These are phyloP conservation scores for Phaffomyces thermotolerans DNA, from an alignment of 805 yeast species.

Conservation along the genomic window DNA sequence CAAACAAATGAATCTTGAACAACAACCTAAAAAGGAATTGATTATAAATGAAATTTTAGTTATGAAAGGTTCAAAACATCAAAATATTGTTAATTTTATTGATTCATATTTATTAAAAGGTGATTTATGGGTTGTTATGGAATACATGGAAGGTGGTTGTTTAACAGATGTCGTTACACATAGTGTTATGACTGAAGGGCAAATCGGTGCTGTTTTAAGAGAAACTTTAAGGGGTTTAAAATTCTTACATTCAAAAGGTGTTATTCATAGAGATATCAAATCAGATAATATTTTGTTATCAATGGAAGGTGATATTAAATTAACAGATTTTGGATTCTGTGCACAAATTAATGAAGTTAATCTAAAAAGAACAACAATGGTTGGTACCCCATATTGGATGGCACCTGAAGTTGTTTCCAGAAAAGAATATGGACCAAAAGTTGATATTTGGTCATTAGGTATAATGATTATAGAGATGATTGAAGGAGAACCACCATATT, in stretches of 20 bases:
- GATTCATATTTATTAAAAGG: slow-evolving; percentile 75
- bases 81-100: slow-evolving; percentile 88
- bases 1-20: slow-evolving; percentile 91
- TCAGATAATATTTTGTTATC: slow-evolving; percentile 87
- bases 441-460: slow-evolving; percentile 96
- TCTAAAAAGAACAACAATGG: slow-evolving; percentile 93
- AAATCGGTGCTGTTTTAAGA: slow-evolving; percentile 89
- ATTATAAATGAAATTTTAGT: slow-evolving; percentile 93
- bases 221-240: slow-evolving; percentile 83
- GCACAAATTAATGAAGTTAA: slow-evolving; percentile 83
- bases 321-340: slow-evolving; percentile 95
- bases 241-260: slow-evolving; percentile 86
- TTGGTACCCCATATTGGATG: slow-evolving; percentile 99
- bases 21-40: slow-evolving; percentile 92
- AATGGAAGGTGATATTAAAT: slow-evolving; percentile 79
- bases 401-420: slow-evolving; percentile 97
- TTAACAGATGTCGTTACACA: slow-evolving; percentile 93
- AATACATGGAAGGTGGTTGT: slow-evolving; percentile 98
- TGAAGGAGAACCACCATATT: slow-evolving; percentile 97
- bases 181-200: slow-evolving; percentile 82
- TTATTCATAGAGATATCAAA: slow-evolving; percentile 93
- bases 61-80: slow-evolving; percentile 87
- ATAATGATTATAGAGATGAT: slow-evolving; percentile 98
- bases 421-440: slow-evolving; percentile 93
- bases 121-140: slow-evolving; percentile 96